phyloP scores from a whole-genome alignment of 192 early-diverging fungal genomes.

The Allomyces javanicus region DNA sequence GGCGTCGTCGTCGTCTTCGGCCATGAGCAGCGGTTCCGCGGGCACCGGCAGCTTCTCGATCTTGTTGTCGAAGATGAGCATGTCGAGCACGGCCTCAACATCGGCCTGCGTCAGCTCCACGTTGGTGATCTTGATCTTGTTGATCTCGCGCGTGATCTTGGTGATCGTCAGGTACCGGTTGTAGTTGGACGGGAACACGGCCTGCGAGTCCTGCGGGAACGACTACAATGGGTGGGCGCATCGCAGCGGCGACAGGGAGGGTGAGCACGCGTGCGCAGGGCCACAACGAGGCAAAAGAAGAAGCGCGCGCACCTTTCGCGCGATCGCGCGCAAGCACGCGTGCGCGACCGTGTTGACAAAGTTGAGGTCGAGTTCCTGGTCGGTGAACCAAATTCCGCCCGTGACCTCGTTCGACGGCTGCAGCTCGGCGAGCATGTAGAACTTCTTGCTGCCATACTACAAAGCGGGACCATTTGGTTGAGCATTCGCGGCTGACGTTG shows the following conservation, averaged over 20 bases:
- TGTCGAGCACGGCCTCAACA: slow-evolving; percentile 58
- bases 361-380: slow-evolving; percentile 73
- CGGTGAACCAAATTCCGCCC: slow-evolving; percentile 83
- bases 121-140: slow-evolving; percentile 42
- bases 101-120: slow-evolving; percentile 51
- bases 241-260: too few relatives aligned
- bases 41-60: slow-evolving; percentile 41
- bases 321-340: slow-evolving; percentile 24
- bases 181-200: slow-evolving; percentile 43
- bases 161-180: slow-evolving; percentile 45
- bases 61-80: slow-evolving; percentile 71
- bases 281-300: neutral
- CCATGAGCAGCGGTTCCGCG: slow-evolving; percentile 14
- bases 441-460: slow-evolving; percentile 61
- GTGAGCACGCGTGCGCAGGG: too few relatives aligned
- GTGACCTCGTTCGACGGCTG: slow-evolving; percentile 71
- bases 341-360: slow-evolving; percentile 65
- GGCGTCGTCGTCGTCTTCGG: slow-evolving; percentile 6
- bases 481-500: neutral
- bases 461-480: neutral
- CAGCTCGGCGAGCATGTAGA: slow-evolving; percentile 74
- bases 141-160: slow-evolving; percentile 50
- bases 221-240: slow-evolving; percentile 17
- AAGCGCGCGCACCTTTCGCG: too few relatives aligned
- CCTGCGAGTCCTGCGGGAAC: slow-evolving; percentile 27